Evolutionary conservation across 1,284 basidiomycete genomes (phyloP), one percentile per base, ranked within the genome.

Genomic region (Boletus albobrunnescens): DNA sequence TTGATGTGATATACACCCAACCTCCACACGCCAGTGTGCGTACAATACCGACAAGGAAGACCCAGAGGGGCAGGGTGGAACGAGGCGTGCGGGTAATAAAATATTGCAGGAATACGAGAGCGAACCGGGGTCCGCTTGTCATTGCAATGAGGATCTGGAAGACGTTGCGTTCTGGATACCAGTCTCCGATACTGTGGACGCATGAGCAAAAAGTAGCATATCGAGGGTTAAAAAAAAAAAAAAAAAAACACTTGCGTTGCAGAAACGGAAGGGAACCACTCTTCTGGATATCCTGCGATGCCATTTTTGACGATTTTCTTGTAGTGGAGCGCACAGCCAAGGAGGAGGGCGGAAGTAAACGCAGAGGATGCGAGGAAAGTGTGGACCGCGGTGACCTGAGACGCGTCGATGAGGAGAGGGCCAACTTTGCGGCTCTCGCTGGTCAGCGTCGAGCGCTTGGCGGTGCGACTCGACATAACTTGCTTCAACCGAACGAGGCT

Each of bases 241-340:
- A n/a, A n/a, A n/a, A n/a, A n/a, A n/a, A n/a, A n/a, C n/a, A 75
- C 85, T 61, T 63, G 91, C 87, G 91, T 91, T 9, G 93, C 91
- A 23, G 91, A 94, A 4, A 96, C 93, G 4, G 89, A 92, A 6
- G 92, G 93, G 61, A 91, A 93, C 88, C 88, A 95, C 64, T 95
- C 93, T 32, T 93, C 70, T 0, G 93, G 93, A 64, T 87, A 95
- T 17, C 81, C 84, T 42, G 87, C 84, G 28, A 95, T 79, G 13
- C 78, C 80, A 63, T 96, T 96, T 73, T 91, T 92, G 44, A 94
- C 91, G 28, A 97, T 84, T 63, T 87, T 87, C 59, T 82, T 79
- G 72, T 88, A 96, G 61, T 95, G 88, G 11, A 91, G 74, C 3
- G 75, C 64, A 53, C 78, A 81, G 0, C 84, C 91, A 16, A 92